Conservation (phyloP, 2,329 filamentous ascomycete species). For the Aspergillus sp. region DNA sequence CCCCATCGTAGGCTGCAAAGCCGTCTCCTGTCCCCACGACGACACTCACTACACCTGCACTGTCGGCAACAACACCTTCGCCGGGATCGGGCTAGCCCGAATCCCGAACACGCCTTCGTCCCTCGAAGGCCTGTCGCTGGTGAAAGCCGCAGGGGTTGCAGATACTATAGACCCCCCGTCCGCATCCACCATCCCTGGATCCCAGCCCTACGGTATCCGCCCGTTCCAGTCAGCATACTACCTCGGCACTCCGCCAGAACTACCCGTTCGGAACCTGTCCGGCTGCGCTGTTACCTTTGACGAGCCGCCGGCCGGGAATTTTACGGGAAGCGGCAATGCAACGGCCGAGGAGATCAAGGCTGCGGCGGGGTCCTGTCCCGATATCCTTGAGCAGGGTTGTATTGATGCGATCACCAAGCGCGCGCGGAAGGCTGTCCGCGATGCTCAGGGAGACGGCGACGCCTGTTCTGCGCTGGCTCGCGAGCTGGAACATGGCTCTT, state of each 20-base stretch:
- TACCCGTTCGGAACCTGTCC: conserved; percentile 2
- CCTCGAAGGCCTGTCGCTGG: conserved; percentile 8
- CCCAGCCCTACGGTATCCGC: too few species aligned
- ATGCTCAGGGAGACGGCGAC: neutral
- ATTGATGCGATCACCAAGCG: conserved; percentile 7
- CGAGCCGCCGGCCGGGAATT: conserved; percentile 5
- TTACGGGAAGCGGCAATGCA: conserved; percentile 1
- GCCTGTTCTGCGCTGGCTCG: conserved; percentile 3
- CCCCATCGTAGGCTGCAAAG: conserved; percentile 8
- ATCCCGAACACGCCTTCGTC: conserved; percentile 4
- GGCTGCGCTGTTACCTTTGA: conserved; percentile 13
- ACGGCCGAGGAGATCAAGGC: conserved; percentile 4
- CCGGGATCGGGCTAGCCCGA: conserved; percentile 5
- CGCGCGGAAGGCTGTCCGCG: conserved; percentile 1
- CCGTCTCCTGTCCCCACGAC: conserved; percentile 6
- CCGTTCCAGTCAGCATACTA: conserved; percentile 10
- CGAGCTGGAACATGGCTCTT: neutral
- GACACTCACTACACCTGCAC: conserved; percentile 4
- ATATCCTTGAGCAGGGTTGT: conserved; percentile 8
- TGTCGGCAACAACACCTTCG: conserved; percentile 5
- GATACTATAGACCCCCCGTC: neutral
- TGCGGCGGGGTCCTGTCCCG: conserved; percentile 7
- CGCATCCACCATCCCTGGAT: neutral
- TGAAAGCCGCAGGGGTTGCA: conserved; percentile 10
- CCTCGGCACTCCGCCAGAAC: conserved; percentile 5